Evolutionary conservation across 148 eudicot species (phyloP).

Genomic region (Salicornia ramosissima): DNA sequence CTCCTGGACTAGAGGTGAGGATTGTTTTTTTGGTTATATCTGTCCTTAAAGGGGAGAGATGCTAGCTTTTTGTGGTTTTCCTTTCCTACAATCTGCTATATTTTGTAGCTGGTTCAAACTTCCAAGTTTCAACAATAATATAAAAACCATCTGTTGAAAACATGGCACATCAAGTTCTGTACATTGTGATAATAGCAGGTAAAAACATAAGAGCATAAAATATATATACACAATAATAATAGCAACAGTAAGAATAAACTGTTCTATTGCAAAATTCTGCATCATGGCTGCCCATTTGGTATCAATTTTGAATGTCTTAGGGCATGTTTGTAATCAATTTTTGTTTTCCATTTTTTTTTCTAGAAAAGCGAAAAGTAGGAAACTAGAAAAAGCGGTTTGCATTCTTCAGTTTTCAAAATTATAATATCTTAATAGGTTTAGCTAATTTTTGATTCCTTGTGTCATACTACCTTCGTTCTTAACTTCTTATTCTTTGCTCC

Average conservation of each 20-base stretch:
- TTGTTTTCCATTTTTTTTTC: neutral
- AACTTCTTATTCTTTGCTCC: too few relatives aligned
- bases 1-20: conserved; percentile 57
- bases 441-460: too few relatives aligned
- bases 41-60: neutral
- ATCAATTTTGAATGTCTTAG: too few relatives aligned
- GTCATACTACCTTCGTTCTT: too few relatives aligned
- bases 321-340: too few relatives aligned
- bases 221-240: too few relatives aligned
- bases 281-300: too few relatives aligned
- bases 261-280: neutral
- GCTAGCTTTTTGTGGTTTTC: neutral
- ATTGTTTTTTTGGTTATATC: conserved; percentile 10
- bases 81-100: neutral
- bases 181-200: neutral
- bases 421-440: too few relatives aligned
- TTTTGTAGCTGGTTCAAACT: neutral
- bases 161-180: neutral
- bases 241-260: neutral
- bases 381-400: too few relatives aligned
- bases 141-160: neutral
- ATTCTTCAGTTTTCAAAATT: too few relatives aligned
- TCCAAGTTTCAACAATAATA: neutral
- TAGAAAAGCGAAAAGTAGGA: too few relatives aligned
- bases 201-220: too few relatives aligned